Conservation (phyloP, 306 rosid species). For the Comarum palustre region DNA sequence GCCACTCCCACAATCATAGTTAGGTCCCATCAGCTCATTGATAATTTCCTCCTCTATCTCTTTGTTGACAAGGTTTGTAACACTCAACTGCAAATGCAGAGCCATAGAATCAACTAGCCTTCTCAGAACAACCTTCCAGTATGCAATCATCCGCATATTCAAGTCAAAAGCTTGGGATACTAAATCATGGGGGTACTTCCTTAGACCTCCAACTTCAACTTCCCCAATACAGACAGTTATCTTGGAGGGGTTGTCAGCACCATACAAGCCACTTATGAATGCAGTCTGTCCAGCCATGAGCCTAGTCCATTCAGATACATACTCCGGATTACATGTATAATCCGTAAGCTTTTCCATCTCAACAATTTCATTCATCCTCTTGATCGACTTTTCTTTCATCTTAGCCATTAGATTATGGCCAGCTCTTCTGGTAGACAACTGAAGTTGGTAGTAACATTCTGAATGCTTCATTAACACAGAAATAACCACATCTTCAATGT, state of each 20-base stretch:
- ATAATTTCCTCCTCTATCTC: not conserved
- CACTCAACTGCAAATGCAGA: not conserved
- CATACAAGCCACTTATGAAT: not conserved
- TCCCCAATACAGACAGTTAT: not conserved
- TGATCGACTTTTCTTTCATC: too few relatives aligned
- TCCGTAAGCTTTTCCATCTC: too few relatives aligned
- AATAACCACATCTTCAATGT: too few relatives aligned
- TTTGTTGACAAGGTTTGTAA: not conserved
- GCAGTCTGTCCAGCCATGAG: not conserved
- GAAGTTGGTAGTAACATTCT: too few relatives aligned
- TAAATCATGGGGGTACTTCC: not conserved
- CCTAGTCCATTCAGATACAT: too few relatives aligned
- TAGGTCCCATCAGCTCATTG: not conserved
- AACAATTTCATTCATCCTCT: too few relatives aligned
- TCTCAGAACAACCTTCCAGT: not conserved
- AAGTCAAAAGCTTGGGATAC: not conserved
- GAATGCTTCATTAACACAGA: too few relatives aligned
- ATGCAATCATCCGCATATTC: not conserved
- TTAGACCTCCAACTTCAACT: not conserved
- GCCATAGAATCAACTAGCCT: not conserved
- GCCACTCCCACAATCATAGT: not conserved
- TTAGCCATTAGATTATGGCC: too few relatives aligned
- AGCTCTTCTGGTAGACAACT: too few relatives aligned
- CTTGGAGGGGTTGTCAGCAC: not conserved
- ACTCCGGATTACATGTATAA: too few relatives aligned